A percentile compares a stretch with the other conserved stretches of the same genome.
Conservation (phyloP, 306 rosid genomes). For the Inga laurina region DNA sequence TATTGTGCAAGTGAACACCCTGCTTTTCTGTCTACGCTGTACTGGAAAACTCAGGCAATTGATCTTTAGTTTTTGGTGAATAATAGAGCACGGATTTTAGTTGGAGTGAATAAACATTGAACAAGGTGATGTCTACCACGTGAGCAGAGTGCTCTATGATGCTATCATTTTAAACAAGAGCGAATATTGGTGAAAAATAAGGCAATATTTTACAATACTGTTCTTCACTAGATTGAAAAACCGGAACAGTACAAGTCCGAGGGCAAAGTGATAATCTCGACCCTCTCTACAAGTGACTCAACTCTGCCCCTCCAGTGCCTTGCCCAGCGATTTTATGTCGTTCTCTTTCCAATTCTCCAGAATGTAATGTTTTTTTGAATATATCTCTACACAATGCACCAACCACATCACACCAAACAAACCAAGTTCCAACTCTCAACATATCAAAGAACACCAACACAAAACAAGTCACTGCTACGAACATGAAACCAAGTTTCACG, state of each 20-base stretch:
- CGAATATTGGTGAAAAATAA: neutral
- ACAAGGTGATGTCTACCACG: too few species aligned
- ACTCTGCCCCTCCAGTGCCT: slow-evolving; percentile 9
- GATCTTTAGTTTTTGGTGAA: too few species aligned
- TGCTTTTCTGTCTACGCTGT: neutral
- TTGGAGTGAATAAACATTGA: neutral
- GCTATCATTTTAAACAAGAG: neutral
- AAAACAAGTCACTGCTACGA: slow-evolving; percentile 32
- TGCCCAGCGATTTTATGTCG: neutral
- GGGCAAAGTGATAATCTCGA: neutral
- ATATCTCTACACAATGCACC: slow-evolving; percentile 36
- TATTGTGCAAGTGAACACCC: neutral
- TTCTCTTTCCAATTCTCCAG: slow-evolving; percentile 20
- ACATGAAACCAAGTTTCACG: slow-evolving; percentile 29
- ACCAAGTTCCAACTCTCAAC: slow-evolving; percentile 34
- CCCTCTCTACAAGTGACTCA: neutral
- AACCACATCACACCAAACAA: slow-evolving; percentile 23
- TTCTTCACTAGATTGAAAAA: neutral
- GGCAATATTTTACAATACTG: slow-evolving; percentile 17
- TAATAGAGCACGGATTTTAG: neutral
- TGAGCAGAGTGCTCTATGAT: too few species aligned
- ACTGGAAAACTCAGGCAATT: too few species aligned
- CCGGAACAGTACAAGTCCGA: neutral
- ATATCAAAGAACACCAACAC: slow-evolving; percentile 16
- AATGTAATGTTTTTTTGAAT: neutral